Evolutionary conservation across 345 rosid genomes (phyloP), one percentile per base, ranked within the genome.

Genomic region (Carallia pectinifolia): DNA sequence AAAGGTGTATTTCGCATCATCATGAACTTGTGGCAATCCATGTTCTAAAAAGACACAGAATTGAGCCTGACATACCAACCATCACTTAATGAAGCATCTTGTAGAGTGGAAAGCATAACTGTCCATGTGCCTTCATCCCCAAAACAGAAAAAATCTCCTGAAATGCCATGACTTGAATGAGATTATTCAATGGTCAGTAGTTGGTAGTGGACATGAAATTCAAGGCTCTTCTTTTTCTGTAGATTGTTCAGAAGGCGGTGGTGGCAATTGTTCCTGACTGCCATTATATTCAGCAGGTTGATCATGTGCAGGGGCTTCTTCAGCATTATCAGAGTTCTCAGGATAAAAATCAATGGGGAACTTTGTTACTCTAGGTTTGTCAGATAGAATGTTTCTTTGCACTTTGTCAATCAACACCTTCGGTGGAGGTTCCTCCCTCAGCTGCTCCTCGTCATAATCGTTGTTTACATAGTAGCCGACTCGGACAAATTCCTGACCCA

Each of bases 331-430:
- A 44, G 67, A 72, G 30, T 82, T 83, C 65, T 88, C 96, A 0
- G 98, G 96, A 81, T 86, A 93, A 78, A 94, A 94, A 69, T 91
- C 90, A 70, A 94, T 87, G 71, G 97, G 98, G 77, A 94, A 94
- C 76, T 94, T 94, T 16, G 96, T 94, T 27, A 91, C 98, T 73
- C 97, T 81, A 37, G 97, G 98, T 79, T 94, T 94, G 76, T 94
- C 92, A 1, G 95, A 82, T 67, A 91, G 79, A 61, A 94, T 90
- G 62, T 94, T 91, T 80, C 96, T 86, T 67, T 89, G 98, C 33
- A 94, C 88, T 75, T 81, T 94, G 60, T 87, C 90, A 19, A 88
- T 78, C 82, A 87, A 73, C 54, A 91, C 90, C 79, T 91, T 89
- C 2, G 87, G 68, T 2, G 96, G 96, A 71, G 95, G 98, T 65